These are phyloP conservation scores for Citrus mangshanensis DNA, from an alignment of 345 rosid genomes.

Conservation along the genomic window DNA sequence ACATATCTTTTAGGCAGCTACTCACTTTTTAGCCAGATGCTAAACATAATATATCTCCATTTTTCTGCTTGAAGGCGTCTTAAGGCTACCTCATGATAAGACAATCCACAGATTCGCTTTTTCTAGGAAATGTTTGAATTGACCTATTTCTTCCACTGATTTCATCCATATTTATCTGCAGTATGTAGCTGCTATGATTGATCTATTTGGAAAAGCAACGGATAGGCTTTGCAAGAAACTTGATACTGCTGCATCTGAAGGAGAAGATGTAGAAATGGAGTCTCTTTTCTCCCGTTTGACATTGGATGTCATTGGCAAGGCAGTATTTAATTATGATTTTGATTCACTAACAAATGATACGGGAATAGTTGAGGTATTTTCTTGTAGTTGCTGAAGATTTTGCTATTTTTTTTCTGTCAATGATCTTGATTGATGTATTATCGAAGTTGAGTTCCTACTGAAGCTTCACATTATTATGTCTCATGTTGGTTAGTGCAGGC, in stretches of 20 bases:
- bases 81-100: neutral
- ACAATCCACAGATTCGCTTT: neutral
- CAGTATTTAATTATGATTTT: slow-evolving; percentile 91
- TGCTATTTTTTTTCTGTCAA: neutral
- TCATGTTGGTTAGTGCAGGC: slow-evolving; percentile 48
- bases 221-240: slow-evolving; percentile 86
- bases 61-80: neutral
- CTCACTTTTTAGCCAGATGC: neutral
- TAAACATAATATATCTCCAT: neutral
- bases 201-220: slow-evolving; percentile 78
- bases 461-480: neutral
- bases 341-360: slow-evolving; percentile 89
- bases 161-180: slow-evolving; percentile 23
- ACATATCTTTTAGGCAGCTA: neutral
- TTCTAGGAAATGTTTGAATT: neutral
- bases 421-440: neutral
- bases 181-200: slow-evolving; percentile 94
- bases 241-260: slow-evolving; percentile 66
- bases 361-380: slow-evolving; percentile 87
- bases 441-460: neutral
- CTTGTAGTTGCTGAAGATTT: neutral
- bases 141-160: neutral
- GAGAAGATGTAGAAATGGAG: slow-evolving; percentile 93
- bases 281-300: slow-evolving; percentile 95
- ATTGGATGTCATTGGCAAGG: slow-evolving; percentile 88